These are phyloP conservation scores for Wallacemonas sp. DNA, from an alignment of 208 protist species.

Conservation along the genomic window DNA sequence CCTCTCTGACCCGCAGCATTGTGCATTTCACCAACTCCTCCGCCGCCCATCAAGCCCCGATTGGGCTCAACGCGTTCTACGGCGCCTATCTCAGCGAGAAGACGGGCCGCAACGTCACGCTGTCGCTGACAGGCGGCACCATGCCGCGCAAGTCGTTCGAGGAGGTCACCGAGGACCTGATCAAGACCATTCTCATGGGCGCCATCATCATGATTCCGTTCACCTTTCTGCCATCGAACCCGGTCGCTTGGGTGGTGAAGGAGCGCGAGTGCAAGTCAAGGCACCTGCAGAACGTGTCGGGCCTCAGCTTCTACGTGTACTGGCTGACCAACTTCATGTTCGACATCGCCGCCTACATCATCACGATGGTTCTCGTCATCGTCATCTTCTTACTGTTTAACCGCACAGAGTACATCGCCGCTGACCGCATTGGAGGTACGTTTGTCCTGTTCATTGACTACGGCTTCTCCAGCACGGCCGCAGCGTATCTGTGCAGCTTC, in stretches of 20 bases:
- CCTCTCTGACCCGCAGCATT: conserved; percentile 2
- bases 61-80: conserved; percentile 32
- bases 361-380: conserved; percentile 41
- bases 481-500: conserved; percentile 32
- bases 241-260: conserved; percentile 75
- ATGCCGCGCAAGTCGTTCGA: conserved; percentile 25
- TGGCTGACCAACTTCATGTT: conserved; percentile 58
- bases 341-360: conserved; percentile 37
- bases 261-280: conserved; percentile 73
- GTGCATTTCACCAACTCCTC: conserved; percentile 33
- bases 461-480: conserved; percentile 22
- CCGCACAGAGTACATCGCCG: conserved; percentile 32
- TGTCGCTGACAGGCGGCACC: conserved; percentile 15
- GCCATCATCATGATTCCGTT: conserved; percentile 68
- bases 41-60: conserved; percentile 33
- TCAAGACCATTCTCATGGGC: conserved; percentile 29
- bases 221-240: conserved; percentile 61
- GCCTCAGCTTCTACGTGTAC: conserved; percentile 64
- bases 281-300: conserved; percentile 81
- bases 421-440: conserved; percentile 21
- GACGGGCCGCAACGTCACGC: not conserved
- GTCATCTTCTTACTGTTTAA: conserved; percentile 31
- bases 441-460: conserved; percentile 32
- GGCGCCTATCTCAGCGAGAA: conserved; percentile 15
- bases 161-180: conserved; percentile 23